phyloP scores from a whole-genome alignment of 2,329 filamentous ascomycete genomes.

The Fusarium poae region DNA sequence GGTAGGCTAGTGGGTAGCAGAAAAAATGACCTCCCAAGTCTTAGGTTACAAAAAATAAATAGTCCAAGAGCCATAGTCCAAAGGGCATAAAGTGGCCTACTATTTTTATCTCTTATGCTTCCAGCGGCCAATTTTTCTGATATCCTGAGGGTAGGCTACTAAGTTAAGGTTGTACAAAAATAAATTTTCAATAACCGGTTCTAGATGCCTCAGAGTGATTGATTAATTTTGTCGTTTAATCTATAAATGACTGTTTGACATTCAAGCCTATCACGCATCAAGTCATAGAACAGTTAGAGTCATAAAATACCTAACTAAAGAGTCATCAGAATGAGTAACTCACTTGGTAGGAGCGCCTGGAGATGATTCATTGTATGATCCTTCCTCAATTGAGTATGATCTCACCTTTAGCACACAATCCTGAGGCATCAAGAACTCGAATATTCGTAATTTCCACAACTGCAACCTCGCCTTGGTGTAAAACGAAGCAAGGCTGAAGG shows the following conservation, averaged over 20 bases:
- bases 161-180: background rate
- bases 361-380: constrained; percentile 3
- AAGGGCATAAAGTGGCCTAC: no score
- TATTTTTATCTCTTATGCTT: no score
- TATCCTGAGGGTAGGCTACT: background rate
- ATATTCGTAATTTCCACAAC: constrained; percentile 18
- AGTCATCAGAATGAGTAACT: constrained; percentile 32
- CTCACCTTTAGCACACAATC: constrained; percentile 8
- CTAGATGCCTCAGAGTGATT: background rate
- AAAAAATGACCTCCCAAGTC: no score
- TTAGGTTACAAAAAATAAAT: no score
- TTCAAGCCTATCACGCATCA: constrained; percentile 18
- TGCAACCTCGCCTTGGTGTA: constrained; percentile 24
- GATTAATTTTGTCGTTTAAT: background rate
- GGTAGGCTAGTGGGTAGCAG: no score
- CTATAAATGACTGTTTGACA: constrained; percentile 6
- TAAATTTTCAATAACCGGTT: background rate
- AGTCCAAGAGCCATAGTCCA: no score
- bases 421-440: constrained; percentile 46
- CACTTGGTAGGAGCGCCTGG: background rate
- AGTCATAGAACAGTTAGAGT: constrained; percentile 21
- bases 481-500: constrained; percentile 34
- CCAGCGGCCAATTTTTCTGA: no score
- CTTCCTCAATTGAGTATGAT: constrained; percentile 3
- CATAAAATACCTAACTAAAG: constrained; percentile 30